A percentile compares a stretch with the other conserved stretches of the same genome.
phyloP scores from a whole-genome alignment of 306 rosid genomes.

The apple (Malus domestica) region DNA sequence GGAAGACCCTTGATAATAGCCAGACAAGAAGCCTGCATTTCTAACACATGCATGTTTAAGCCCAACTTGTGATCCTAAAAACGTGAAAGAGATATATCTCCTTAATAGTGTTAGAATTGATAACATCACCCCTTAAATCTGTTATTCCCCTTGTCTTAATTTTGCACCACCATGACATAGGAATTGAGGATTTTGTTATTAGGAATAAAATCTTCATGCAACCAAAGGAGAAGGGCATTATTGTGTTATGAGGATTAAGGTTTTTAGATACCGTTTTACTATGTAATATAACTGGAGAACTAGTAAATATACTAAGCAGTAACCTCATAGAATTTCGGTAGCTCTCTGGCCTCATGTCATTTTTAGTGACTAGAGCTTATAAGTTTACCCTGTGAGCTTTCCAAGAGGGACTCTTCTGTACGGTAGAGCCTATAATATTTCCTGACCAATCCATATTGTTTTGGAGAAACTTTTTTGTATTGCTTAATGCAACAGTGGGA shows the following conservation, averaged over 20 bases:
- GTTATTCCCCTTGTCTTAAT: not conserved
- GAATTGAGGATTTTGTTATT: not conserved
- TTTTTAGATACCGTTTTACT: not conserved
- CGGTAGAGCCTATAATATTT: not conserved
- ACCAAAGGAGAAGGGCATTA: not conserved
- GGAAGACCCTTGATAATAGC: not conserved
- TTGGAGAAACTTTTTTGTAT: not conserved
- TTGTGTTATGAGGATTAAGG: not conserved
- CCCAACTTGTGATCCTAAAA: not conserved
- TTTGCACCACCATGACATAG: not conserved
- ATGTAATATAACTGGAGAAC: not conserved
- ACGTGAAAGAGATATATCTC: not conserved
- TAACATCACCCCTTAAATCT: not conserved
- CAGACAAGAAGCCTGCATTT: not conserved
- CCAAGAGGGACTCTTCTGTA: too few relatives aligned
- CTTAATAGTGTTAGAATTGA: not conserved
- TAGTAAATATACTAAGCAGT: not conserved
- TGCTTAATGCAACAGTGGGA: not conserved
- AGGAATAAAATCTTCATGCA: not conserved
- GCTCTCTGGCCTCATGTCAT: not conserved
- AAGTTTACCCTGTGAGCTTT: too few relatives aligned
- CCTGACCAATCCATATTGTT: not conserved
- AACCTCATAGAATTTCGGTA: not conserved
- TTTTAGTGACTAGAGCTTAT: not conserved
- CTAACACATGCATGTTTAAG: not conserved